phyloP scores from a whole-genome alignment of 2,329 filamentous ascomycete genomes.

The Venturia aucupariae region DNA sequence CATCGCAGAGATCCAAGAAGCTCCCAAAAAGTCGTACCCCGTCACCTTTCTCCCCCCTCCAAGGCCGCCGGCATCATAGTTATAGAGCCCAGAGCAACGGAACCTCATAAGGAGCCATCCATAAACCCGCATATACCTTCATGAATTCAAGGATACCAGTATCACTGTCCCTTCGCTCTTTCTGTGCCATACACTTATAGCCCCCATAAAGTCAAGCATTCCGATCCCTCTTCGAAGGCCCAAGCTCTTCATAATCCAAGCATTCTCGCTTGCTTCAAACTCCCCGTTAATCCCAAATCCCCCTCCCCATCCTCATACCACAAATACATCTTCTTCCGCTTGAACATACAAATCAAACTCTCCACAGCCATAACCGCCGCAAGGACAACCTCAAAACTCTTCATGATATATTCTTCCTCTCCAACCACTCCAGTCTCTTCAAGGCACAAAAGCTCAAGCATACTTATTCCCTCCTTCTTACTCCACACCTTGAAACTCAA shows the following conservation, averaged over 20 bases:
- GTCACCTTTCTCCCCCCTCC: too few species aligned
- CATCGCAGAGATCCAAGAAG: too few species aligned
- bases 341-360: not conserved
- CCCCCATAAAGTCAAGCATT: not conserved
- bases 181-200: not conserved
- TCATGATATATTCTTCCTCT: not conserved
- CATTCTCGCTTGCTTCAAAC: not conserved
- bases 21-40: too few species aligned
- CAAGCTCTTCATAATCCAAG: not conserved
- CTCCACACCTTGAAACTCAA: not conserved
- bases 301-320: not conserved
- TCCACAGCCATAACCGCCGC: not conserved
- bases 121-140: too few species aligned
- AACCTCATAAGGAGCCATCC: too few species aligned
- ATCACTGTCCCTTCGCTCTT: not conserved
- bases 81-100: too few species aligned
- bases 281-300: not conserved
- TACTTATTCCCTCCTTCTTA: not conserved
- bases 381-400: not conserved
- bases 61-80: too few species aligned
- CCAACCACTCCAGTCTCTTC: too few species aligned
- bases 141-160: too few species aligned
- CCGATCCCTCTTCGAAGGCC: not conserved
- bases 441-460: not conserved
- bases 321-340: not conserved